phyloP scores from a whole-genome alignment of 352 stramenopile genomes.

The Pythium brachiatum region DNA sequence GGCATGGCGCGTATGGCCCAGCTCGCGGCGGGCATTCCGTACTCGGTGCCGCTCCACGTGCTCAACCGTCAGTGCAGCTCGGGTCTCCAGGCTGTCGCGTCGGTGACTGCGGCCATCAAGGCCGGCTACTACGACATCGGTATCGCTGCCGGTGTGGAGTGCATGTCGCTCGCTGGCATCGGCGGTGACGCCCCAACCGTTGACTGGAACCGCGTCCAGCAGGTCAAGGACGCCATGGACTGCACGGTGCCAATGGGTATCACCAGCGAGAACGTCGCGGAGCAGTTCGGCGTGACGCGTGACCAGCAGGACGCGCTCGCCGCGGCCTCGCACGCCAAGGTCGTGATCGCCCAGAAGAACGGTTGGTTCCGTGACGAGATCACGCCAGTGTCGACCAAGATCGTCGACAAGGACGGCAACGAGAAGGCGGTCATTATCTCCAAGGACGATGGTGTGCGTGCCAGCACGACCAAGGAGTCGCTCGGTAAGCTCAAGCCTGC shows the following conservation, averaged over 20 bases:
- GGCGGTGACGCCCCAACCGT: conserved; percentile 50
- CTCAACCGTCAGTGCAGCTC: conserved; percentile 89
- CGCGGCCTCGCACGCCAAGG: conserved; percentile 75
- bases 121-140: conserved; percentile 84
- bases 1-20: conserved; percentile 82
- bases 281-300: conserved; percentile 72
- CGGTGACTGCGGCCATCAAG: conserved; percentile 73
- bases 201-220: conserved; percentile 50
- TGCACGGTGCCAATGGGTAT: conserved; percentile 85
- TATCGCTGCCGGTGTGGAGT: conserved; percentile 85
- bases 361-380: conserved; percentile 90
- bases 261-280: conserved; percentile 85
- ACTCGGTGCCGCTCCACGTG: conserved; percentile 68
- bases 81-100: conserved; percentile 82
- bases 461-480: conserved; percentile 57
- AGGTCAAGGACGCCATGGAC: conserved; percentile 72
- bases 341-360: conserved; percentile 59
- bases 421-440: conserved; percentile 73
- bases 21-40: conserved; percentile 71
- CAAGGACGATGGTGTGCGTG: conserved; percentile 71
- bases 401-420: conserved; percentile 78
- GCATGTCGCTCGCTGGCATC: conserved; percentile 75
- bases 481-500: conserved; percentile 72
- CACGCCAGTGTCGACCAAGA: conserved; percentile 70
- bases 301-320: conserved; percentile 79